Percentiles rank a stretch among this genome's conserved stretches.
Evolutionary conservation across 108 stramenopile species (phyloP).

Genomic region (Skeletonema grethae): DNA sequence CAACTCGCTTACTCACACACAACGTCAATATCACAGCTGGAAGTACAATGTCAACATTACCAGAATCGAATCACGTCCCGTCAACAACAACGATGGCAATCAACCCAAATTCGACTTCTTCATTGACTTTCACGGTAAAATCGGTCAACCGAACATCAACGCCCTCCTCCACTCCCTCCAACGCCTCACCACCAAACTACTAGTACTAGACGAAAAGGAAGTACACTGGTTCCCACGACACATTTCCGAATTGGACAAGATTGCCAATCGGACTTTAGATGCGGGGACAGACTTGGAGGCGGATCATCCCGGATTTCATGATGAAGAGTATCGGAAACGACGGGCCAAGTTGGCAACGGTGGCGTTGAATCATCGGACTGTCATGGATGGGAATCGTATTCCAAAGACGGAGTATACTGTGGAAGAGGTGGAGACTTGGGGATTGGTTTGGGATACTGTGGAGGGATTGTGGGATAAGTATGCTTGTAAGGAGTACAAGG

Average conservation of each 20-base stretch:
- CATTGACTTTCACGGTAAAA: conserved; percentile 76
- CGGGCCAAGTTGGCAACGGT: conserved; percentile 69
- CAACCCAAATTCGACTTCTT: conserved; percentile 75
- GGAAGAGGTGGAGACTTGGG: conserved; percentile 92
- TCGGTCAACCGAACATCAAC: conserved; percentile 61
- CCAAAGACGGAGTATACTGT: conserved; percentile 85
- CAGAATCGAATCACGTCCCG: conserved; percentile 88
- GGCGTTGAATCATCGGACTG: conserved; percentile 63
- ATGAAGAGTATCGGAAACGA: conserved; percentile 81
- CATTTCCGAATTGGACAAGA: conserved; percentile 88
- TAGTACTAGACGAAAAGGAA: conserved; percentile 87
- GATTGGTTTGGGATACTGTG: conserved; percentile 90
- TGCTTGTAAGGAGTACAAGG: conserved; percentile 92
- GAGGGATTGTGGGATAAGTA: conserved; percentile 79
- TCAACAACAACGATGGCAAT: conserved; percentile 13
- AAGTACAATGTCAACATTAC: conserved; percentile 92
- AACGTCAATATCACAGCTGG: no score
- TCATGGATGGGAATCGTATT: conserved; percentile 78
- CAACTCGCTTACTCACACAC: no score
- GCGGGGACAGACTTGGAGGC: conserved; percentile 81
- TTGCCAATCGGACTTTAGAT: conserved; percentile 88
- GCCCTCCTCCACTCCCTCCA: conserved; percentile 56
- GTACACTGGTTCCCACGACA: conserved; percentile 95
- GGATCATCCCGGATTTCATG: conserved; percentile 93
- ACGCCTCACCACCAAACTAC: conserved; percentile 63